phyloP scores from a whole-genome alignment of 495 filamentous ascomycete genomes.

The Lasiosphaeriaceae sp. region DNA sequence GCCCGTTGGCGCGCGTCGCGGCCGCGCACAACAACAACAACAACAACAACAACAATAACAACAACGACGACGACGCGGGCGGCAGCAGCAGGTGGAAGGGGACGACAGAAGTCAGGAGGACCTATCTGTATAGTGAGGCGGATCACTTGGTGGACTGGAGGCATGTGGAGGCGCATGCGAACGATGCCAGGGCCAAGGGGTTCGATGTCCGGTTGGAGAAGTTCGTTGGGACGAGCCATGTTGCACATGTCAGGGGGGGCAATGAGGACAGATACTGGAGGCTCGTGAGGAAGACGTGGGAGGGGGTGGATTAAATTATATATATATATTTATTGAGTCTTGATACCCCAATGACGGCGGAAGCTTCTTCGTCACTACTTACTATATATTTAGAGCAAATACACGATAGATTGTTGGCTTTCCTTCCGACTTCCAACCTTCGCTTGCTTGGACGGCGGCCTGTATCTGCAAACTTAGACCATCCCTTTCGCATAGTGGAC shows the following conservation, averaged over 20 bases:
- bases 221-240: slow-evolving; percentile 38
- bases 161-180: slow-evolving; percentile 39
- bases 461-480: too few relatives aligned
- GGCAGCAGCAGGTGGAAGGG: slow-evolving; percentile 9
- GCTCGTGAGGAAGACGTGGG: slow-evolving; percentile 35
- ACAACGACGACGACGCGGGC: too few relatives aligned
- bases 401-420: too few relatives aligned
- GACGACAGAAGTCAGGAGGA: slow-evolving; percentile 33
- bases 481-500: too few relatives aligned
- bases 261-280: slow-evolving; percentile 42
- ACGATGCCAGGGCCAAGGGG: slow-evolving; percentile 27
- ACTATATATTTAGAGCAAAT: too few relatives aligned
- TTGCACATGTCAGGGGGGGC: slow-evolving; percentile 35
- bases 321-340: too few relatives aligned
- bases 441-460: too few relatives aligned
- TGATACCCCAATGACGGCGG: too few relatives aligned
- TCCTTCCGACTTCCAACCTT: too few relatives aligned
- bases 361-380: too few relatives aligned
- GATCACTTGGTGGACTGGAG: slow-evolving; percentile 38
- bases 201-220: slow-evolving; percentile 30
- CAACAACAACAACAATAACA: too few relatives aligned
- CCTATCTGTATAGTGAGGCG: slow-evolving; percentile 39
- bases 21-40: slow-evolving; percentile 33
- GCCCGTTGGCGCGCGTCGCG: slow-evolving; percentile 22
- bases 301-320: slow-evolving; percentile 16